These are phyloP conservation scores for Claviceps cyperi DNA, from an alignment of 2,329 filamentous ascomycete genomes.

Conservation along the genomic window DNA sequence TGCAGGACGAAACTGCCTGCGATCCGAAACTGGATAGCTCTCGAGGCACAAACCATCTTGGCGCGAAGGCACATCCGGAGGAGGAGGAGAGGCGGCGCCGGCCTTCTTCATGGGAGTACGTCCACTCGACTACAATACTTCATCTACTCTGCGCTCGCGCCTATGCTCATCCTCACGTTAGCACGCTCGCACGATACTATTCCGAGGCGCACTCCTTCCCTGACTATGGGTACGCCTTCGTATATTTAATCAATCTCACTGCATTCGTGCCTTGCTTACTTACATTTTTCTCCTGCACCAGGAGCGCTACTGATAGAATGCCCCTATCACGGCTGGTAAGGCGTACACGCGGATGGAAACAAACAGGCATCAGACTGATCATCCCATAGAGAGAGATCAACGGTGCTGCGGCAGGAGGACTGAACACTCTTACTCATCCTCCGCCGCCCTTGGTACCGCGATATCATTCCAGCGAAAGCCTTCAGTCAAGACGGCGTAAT, in stretches of 20 bases:
- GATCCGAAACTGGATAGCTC: conserved; percentile 15
- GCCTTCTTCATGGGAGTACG: conserved; percentile 19
- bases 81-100: conserved; percentile 7
- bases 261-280: neutral
- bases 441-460: neutral
- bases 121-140: conserved; percentile 1
- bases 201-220: conserved; percentile 25
- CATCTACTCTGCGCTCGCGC: neutral
- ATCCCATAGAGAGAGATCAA: conserved; percentile 3
- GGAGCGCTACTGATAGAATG: conserved; percentile 12
- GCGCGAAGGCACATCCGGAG: neutral
- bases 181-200: conserved; percentile 20
- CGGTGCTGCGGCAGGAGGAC: conserved; percentile 1
- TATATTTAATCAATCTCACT: neutral
- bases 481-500: conserved; percentile 3
- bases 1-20: conserved; percentile 1
- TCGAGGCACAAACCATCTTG: conserved; percentile 5
- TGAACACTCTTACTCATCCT: conserved; percentile 5
- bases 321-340: conserved; percentile 13
- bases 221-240: conserved; percentile 25
- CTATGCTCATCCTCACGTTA: conserved; percentile 7
- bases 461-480: neutral
- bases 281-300: conserved; percentile 9
- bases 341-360: neutral
- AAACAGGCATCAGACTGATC: conserved; percentile 2